These are phyloP conservation scores for Hymenoscyphus linearis DNA, from an alignment of 2,329 filamentous ascomycete species.

Conservation along the genomic window DNA sequence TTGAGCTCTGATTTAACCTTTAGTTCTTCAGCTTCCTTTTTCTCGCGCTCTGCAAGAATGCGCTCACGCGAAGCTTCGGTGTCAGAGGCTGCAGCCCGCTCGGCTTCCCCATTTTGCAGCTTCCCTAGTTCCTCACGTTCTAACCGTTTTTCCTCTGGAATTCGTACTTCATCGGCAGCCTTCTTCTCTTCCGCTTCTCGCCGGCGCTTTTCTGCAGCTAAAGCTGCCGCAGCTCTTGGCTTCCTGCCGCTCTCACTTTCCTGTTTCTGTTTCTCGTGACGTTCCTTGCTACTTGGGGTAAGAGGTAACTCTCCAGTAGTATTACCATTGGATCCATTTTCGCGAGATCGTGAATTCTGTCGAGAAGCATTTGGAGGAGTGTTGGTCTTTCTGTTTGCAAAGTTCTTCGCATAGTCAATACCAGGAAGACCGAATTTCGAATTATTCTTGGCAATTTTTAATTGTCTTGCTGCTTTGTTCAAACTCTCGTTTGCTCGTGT, in stretches of 20 bases:
- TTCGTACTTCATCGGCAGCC: constrained; percentile 14
- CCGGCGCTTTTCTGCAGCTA: constrained; percentile 1
- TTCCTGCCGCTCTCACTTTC: constrained; percentile 18
- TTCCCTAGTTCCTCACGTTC: constrained; percentile 15
- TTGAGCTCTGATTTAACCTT: constrained; percentile 9
- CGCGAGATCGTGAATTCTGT: constrained; percentile 10
- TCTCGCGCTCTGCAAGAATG: constrained; percentile 4
- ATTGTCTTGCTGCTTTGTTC: constrained; percentile 11
- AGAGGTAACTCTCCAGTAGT: constrained; percentile 21
- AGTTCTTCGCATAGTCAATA: constrained; percentile 14
- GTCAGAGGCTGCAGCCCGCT: constrained; percentile 4
- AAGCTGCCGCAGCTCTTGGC: constrained; percentile 3
- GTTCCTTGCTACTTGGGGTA: constrained; percentile 24
- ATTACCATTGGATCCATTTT: background rate
- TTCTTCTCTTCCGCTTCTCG: constrained; percentile 13
- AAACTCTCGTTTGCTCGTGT: constrained; percentile 9
- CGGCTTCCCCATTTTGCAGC: constrained; percentile 16
- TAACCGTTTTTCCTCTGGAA: constrained; percentile 9
- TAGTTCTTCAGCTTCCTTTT: constrained; percentile 1
- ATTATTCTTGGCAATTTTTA: constrained; percentile 19
- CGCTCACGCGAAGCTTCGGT: constrained; percentile 16
- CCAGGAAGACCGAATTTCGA: constrained; percentile 13
- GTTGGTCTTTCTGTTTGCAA: constrained; percentile 10
- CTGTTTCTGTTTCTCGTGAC: constrained; percentile 15
- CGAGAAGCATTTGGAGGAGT: constrained; percentile 21